These are phyloP conservation scores for Anisodus tanguticus DNA, from an alignment of 257 asterid species.

Conservation along the genomic window DNA sequence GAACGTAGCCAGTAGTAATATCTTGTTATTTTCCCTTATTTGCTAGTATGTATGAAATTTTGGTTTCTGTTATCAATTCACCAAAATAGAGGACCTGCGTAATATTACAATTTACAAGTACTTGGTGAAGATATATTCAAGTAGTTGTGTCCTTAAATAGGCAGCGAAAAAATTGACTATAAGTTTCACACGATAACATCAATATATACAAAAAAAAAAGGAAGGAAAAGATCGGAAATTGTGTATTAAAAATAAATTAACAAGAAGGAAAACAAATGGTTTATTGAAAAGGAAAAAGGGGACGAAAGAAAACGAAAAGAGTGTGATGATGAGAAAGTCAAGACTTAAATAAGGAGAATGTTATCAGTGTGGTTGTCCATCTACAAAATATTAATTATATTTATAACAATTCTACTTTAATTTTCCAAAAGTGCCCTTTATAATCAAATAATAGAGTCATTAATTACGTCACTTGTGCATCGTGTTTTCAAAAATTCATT, in stretches of 20 bases:
- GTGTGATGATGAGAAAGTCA: background rate
- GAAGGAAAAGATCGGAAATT: background rate
- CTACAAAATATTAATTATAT: background rate
- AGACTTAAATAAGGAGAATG: background rate
- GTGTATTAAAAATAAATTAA: no score
- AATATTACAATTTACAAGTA: no score
- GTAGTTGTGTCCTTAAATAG: no score
- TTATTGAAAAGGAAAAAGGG: background rate
- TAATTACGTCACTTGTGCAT: background rate
- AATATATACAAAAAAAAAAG: background rate
- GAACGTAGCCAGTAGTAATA: no score
- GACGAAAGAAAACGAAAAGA: background rate
- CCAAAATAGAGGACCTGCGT: no score
- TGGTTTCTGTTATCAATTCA: no score
- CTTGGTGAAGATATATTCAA: background rate
- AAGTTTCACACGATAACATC: background rate
- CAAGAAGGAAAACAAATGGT: background rate
- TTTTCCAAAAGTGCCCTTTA: background rate
- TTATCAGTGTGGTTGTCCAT: background rate
- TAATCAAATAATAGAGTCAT: background rate
- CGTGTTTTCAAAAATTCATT: no score
- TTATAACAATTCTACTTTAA: background rate
- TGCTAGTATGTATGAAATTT: no score
- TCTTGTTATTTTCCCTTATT: no score
- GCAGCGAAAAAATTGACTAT: background rate